Percentiles rank a stretch among this genome's conserved stretches.
Conservation (phyloP, 805 yeast genomes). For the Ogataea sp. region DNA sequence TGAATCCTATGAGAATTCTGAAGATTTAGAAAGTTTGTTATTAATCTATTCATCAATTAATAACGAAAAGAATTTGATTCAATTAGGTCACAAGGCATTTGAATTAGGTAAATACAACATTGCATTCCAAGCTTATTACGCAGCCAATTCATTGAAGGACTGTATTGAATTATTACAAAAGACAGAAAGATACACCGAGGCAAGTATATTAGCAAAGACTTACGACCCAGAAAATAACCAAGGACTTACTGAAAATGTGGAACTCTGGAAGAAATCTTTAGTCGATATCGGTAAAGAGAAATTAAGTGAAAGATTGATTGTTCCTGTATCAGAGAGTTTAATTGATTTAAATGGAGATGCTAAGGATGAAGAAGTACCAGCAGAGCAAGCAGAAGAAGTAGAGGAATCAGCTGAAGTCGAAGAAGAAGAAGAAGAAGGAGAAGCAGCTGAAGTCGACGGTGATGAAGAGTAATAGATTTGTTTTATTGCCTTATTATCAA, state of each 20-base stretch:
- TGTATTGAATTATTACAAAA: conserved; percentile 59
- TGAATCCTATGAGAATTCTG: conserved; percentile 68
- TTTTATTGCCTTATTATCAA: conserved; percentile 6
- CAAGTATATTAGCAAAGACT: conserved; percentile 69
- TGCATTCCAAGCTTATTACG: conserved; percentile 91
- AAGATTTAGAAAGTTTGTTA: conserved; percentile 75
- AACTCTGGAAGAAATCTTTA: conserved; percentile 62
- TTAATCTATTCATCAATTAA: conserved; percentile 78
- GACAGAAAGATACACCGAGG: conserved; percentile 74
- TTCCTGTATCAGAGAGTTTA: conserved; percentile 29
- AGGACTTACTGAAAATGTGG: conserved; percentile 36
- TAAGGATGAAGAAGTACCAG: conserved; percentile 10
- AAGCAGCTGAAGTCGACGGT: not conserved
- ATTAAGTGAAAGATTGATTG: conserved; percentile 54
- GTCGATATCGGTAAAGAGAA: conserved; percentile 39
- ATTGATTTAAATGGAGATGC: conserved; percentile 17
- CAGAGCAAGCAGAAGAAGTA: conserved; percentile 6
- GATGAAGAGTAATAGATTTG: not conserved
- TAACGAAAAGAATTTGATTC: conserved; percentile 48
- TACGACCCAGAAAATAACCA: conserved; percentile 47
- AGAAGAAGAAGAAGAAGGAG: not conserved
- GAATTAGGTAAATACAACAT: conserved; percentile 76
- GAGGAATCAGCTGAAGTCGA: conserved; percentile 8
- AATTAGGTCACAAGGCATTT: conserved; percentile 61
- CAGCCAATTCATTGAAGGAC: conserved; percentile 57